Conservation (phyloP, 1,284 basidiomycete species). For the Melampsora americana region DNA sequence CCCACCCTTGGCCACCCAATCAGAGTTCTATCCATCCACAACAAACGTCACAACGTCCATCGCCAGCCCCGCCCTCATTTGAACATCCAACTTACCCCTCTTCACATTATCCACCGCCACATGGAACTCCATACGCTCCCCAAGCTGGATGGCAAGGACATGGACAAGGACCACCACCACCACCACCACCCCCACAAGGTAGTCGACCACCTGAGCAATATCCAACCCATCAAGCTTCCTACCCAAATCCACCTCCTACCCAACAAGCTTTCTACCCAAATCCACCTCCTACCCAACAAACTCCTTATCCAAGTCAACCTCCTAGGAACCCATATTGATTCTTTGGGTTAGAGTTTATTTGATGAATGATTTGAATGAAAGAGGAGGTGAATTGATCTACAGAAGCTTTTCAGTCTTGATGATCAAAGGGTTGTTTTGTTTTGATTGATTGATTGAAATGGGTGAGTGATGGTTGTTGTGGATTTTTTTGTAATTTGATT, state of each 20-base stretch:
- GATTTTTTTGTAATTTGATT: background rate
- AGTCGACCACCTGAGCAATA: background rate
- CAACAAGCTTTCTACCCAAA: background rate
- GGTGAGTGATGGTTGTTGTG: background rate
- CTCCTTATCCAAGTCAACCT: too few species aligned
- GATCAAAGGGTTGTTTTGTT: too few species aligned
- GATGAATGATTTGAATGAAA: too few species aligned
- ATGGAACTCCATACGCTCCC: slow-evolving; percentile 2
- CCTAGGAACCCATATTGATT: background rate
- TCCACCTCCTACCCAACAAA: too few species aligned
- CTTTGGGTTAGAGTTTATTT: too few species aligned
- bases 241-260: background rate
- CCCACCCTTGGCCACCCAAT: background rate
- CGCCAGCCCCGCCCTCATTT: slow-evolving; percentile 46
- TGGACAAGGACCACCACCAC: background rate
- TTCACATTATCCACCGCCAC: background rate
- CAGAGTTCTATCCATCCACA: slow-evolving; percentile 3
- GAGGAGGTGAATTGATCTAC: too few species aligned
- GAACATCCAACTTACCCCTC: background rate
- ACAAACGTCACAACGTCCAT: background rate
- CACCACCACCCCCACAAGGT: background rate
- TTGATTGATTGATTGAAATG: background rate
- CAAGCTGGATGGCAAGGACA: background rate
- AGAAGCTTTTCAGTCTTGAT: too few species aligned
- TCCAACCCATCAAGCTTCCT: background rate